A percentile compares a stretch with the other conserved stretches of the same genome.
Evolutionary conservation across 148 eudicot genomes (phyloP).

Genomic region (Suaeda aralocaspica): DNA sequence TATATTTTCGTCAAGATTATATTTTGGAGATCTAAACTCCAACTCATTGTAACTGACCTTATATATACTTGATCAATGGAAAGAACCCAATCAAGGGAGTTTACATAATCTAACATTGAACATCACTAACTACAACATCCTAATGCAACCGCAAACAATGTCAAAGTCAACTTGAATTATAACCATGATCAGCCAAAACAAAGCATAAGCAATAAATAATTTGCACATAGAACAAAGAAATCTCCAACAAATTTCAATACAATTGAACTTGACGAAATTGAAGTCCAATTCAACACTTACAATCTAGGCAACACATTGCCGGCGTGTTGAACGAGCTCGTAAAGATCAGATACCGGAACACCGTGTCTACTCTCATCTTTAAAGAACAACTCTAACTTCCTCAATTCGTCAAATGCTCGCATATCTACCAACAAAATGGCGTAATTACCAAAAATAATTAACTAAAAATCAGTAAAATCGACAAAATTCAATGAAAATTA

Average conservation of each 20-base stretch:
- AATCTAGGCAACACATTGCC: conserved; percentile 91
- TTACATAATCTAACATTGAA: too few relatives aligned
- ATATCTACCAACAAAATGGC: conserved; percentile 49
- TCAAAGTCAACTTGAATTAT: conserved; percentile 8
- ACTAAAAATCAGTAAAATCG: not conserved
- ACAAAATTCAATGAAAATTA: not conserved
- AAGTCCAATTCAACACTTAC: conserved; percentile 43
- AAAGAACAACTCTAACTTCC: conserved; percentile 83
- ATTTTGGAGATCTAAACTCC: too few relatives aligned
- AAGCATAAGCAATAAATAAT: not conserved
- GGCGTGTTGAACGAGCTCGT: conserved; percentile 96
- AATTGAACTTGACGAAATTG: not conserved
- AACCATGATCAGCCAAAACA: not conserved
- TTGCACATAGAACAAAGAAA: not conserved
- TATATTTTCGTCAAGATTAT: too few relatives aligned
- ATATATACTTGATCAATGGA: too few relatives aligned
- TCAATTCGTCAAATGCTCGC: conserved; percentile 95
- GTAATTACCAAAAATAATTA: not conserved
- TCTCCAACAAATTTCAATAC: not conserved
- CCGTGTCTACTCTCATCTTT: conserved; percentile 87
- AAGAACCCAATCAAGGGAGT: too few relatives aligned
- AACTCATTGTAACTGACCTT: too few relatives aligned
- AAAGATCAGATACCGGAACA: conserved; percentile 67
- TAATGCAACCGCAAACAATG: not conserved
- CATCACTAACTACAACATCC: not conserved